Conservation (phyloP, 164 flowering plant species). For the Chimonanthus praecox region DNA sequence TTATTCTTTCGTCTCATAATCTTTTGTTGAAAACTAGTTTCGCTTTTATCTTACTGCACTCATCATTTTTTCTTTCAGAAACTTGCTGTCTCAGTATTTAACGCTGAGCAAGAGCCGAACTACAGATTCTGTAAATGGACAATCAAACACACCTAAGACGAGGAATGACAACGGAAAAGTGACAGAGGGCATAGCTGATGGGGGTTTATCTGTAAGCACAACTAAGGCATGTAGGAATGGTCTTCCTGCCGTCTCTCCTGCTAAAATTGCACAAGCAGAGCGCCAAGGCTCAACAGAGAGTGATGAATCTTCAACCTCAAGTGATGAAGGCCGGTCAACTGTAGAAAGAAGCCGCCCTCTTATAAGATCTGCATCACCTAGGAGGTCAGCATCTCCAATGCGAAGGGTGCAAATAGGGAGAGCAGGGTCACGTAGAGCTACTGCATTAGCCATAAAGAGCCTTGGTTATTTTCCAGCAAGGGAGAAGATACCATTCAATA, state of each 20-base stretch:
- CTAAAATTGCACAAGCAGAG: constrained; percentile 66
- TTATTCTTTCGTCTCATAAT: not conserved
- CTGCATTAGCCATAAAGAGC: constrained; percentile 73
- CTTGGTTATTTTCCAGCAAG: constrained; percentile 51
- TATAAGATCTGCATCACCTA: constrained; percentile 63
- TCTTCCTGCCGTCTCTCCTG: constrained; percentile 47
- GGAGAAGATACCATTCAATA: constrained; percentile 39
- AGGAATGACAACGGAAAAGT: constrained; percentile 17
- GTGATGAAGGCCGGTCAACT: constrained; percentile 43
- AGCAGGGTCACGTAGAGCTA: constrained; percentile 64
- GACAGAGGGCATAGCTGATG: constrained; percentile 16
- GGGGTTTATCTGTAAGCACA: constrained; percentile 17
- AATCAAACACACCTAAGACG: constrained; percentile 16
- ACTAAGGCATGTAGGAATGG: constrained; percentile 39
- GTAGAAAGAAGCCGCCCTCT: constrained; percentile 71
- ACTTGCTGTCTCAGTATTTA: constrained; percentile 36
- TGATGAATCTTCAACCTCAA: constrained; percentile 59
- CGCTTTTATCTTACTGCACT: not conserved
- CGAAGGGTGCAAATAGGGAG: constrained; percentile 80
- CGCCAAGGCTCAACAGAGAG: constrained; percentile 57
- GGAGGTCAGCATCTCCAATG: constrained; percentile 93
- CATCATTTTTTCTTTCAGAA: constrained; percentile 33
- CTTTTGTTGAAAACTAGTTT: not conserved
- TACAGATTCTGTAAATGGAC: constrained; percentile 20
- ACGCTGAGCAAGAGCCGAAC: constrained; percentile 26